Evolutionary conservation across 2,329 filamentous ascomycete species (phyloP).

Genomic region (Akanthomyces lecanii): DNA sequence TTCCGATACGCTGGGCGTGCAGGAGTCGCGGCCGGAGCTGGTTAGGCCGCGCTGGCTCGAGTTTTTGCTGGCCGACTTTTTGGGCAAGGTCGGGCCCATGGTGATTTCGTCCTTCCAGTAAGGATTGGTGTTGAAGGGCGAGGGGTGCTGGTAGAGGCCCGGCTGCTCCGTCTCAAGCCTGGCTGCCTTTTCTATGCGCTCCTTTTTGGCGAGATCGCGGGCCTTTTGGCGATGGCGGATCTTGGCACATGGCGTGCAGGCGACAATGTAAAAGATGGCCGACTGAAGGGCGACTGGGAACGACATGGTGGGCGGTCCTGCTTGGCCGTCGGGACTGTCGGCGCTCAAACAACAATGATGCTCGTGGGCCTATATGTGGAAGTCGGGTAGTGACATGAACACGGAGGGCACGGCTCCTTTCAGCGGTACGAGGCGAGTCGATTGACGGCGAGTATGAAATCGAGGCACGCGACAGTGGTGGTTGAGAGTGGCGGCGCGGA

Average conservation of each 20-base stretch:
- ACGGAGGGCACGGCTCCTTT: background rate
- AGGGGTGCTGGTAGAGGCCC: conserved; percentile 70
- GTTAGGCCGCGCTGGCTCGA: conserved; percentile 57
- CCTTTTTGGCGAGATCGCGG: conserved; percentile 64
- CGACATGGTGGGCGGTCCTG: conserved; percentile 34
- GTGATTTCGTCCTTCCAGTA: conserved; percentile 86
- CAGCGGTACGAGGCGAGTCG: background rate
- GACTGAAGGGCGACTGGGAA: conserved; percentile 64
- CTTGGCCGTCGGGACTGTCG: background rate
- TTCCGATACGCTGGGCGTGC: conserved; percentile 35
- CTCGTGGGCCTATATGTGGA: background rate
- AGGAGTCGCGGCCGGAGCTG: conserved; percentile 54
- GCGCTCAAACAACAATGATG: background rate
- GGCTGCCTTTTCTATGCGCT: conserved; percentile 55
- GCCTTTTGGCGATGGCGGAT: conserved; percentile 65
- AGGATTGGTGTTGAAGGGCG: conserved; percentile 80
- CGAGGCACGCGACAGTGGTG: background rate
- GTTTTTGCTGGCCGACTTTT: conserved; percentile 55
- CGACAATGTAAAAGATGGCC: conserved; percentile 71
- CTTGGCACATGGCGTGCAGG: conserved; percentile 74
- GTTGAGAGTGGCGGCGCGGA: background rate
- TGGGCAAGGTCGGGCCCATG: conserved; percentile 71
- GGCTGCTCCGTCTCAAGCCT: conserved; percentile 66
- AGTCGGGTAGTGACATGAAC: background rate
- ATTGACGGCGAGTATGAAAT: background rate